Evolutionary conservation across 441 rosid species (phyloP), one percentile per base, ranked within the genome.

Genomic region (Gossypium gossypioides): DNA sequence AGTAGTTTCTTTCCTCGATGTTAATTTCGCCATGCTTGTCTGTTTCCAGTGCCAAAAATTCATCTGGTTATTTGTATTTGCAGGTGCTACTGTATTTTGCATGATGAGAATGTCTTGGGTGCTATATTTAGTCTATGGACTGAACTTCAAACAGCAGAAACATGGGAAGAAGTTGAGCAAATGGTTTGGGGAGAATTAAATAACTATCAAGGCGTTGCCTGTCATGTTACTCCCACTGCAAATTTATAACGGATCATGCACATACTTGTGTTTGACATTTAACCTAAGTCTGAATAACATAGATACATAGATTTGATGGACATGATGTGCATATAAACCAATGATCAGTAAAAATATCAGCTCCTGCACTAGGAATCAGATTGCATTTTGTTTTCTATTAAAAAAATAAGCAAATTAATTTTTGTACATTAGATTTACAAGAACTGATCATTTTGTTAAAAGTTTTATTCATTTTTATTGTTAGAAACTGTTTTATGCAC

Each of bases 61-160:
- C 0, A 72, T 55, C 42, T 56, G 24, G 24, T 19, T 21, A 63
- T 61, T 72, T 73, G 50, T 72, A 24, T 58, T 12, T 76, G 58
- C 88, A 91, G 97, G 97, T 94, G 98, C 80, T 94, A 89, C 77
- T 95, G 97, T 73, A 81, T 92, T 55, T 81, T 92, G 79, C 92
- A 92, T 68, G 91, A 95, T 3, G 99, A 92, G 42, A 92, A 89
- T 74, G 80, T 95, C 46, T 79, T 95, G 85, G 97, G 96, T 15
- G 88, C 97, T 18, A 84, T 95, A 64, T 95, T 88, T 79, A 66
- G 92, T 54, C 83, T 82, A 6, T 91, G 98, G 98, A 86, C 84
- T 70, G 92, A 89, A 70, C 93, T 89, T 59, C 74, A 83, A 44
- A 72, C 54, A 22, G 92, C 90, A 0, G 77, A 85, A 42, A 84